These are phyloP conservation scores for Candida oleophila DNA, from an alignment of 805 yeast genomes.

Conservation along the genomic window DNA sequence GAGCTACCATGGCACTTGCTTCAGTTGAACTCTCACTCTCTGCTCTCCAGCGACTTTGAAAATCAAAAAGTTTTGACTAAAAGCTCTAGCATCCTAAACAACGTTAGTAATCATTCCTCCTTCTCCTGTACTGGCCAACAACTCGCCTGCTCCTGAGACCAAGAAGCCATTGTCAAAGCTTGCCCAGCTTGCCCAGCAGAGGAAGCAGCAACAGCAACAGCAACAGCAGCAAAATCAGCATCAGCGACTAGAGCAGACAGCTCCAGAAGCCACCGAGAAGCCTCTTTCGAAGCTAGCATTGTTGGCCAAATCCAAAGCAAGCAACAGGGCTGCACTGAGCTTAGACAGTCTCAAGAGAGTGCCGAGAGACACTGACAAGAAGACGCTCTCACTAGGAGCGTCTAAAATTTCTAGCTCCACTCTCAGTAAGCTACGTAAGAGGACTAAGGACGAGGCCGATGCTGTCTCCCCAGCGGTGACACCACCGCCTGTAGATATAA, in stretches of 20 bases:
- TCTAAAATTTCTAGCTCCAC: neutral
- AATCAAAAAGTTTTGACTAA: neutral
- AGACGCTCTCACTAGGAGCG: neutral
- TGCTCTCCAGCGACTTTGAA: constrained; percentile 1
- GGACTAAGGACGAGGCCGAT: neutral
- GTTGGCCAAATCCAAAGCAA: constrained; percentile 43
- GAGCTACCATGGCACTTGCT: neutral
- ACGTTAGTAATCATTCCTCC: constrained; percentile 2
- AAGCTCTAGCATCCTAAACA: constrained; percentile 19
- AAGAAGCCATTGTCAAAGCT: constrained; percentile 18
- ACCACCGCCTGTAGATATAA: too few relatives aligned
- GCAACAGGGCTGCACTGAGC: constrained; percentile 17
- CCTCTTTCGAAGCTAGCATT: constrained; percentile 43
- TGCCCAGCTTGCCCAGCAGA: constrained; percentile 22
- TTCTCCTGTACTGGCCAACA: neutral
- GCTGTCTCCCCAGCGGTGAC: too few relatives aligned
- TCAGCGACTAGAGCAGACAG: neutral
- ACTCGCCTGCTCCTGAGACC: neutral
- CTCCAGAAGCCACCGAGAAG: constrained; percentile 2
- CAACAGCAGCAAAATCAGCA: neutral
- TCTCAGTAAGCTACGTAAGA: neutral
- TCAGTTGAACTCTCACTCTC: neutral
- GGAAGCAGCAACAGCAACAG: constrained; percentile 12
- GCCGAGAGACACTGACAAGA: neutral
- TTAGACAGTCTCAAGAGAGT: constrained; percentile 12